Percentiles rank a stretch among this genome's conserved stretches.
phyloP scores from a whole-genome alignment of 192 early-diverging fungal species.

The Rhizoclosmatium globosum region DNA sequence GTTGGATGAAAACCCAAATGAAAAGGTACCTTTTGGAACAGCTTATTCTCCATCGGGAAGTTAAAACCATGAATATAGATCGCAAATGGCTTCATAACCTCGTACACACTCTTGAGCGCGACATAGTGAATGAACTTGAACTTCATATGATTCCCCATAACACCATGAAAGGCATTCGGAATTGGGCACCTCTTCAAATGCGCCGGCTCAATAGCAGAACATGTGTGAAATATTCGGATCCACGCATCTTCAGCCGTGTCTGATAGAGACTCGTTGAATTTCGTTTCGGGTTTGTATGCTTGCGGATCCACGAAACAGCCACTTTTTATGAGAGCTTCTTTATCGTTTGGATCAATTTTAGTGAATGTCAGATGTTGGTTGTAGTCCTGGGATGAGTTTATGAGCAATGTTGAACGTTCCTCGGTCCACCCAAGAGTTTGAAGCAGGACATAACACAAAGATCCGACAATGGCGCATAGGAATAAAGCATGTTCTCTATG shows the following conservation, averaged over 20 bases:
- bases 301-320: slow-evolving; percentile 10
- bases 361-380: no score
- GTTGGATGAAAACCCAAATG: no score
- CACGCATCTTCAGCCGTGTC: background rate
- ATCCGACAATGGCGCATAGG: no score
- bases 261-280: background rate
- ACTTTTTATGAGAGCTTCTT: background rate
- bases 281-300: background rate
- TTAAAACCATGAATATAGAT: slow-evolving; percentile 32
- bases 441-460: no score
- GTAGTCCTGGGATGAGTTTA: no score
- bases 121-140: slow-evolving; percentile 35
- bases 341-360: slow-evolving; percentile 1
- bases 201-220: background rate
- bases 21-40: background rate
- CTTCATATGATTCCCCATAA: background rate
- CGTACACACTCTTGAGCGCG: slow-evolving; percentile 13
- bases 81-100: slow-evolving; percentile 28
- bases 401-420: no score
- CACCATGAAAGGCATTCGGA: slow-evolving; percentile 28
- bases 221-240: background rate
- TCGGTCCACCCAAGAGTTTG: no score
- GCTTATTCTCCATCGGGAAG: slow-evolving; percentile 25
- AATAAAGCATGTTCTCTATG: no score
- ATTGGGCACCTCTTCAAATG: slow-evolving; percentile 6